Base-by-base conservation (phyloP, 2,329 filamentous ascomycete species). In the Fusarium sororula region DNA sequence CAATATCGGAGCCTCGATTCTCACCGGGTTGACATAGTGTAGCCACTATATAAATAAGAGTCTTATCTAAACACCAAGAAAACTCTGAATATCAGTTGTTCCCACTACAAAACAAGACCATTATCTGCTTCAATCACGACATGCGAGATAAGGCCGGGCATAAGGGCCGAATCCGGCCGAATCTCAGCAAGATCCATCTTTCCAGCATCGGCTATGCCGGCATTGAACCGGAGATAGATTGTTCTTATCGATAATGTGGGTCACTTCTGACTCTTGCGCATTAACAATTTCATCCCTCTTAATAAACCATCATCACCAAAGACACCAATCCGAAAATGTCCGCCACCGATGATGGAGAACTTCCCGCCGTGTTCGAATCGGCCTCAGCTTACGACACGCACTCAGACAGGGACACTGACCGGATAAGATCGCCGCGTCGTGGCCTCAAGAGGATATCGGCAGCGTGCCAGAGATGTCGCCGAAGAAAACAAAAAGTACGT, bases 401-500 rank as follows among this genome's bases (percentile, higher is more conserved):
- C 6, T 72, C 69, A 5, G 69, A 72, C n/a, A 58, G 50, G 22
- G 68, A 66, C 24, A n/a, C 54, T 14, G 67, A 62, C 14, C 53
- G 54, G 10, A 50, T 62, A 47, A 66, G 24, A 18, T 74, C 71
- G 4, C 57, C 66, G 20, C 72, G 75, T 3, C 72, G 70, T 17
- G 75, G 74, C 1, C 48, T 77, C 10, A 77, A 75, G 41, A 65
- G 75, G 20, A 74, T 66, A 14, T 72, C 75, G 5, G 75, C 75
- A 1, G 75, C 75, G 1, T 77, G 75, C 20, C 70, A 77, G 37
- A 60, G 75, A 63, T 77, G 75, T 14, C 75, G 75, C 10, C 70
- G 75, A 12, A 68, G 75, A 22, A 77, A 77, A 42, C 72, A 75
- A 61, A 77, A 77, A 58, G 71, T 68, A 68, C 22, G 72, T 48